Percentiles rank a stretch among this genome's conserved stretches.
Evolutionary conservation across 371 early-diverging fungal genomes (phyloP).

Genomic region (Mortierella sp.): DNA sequence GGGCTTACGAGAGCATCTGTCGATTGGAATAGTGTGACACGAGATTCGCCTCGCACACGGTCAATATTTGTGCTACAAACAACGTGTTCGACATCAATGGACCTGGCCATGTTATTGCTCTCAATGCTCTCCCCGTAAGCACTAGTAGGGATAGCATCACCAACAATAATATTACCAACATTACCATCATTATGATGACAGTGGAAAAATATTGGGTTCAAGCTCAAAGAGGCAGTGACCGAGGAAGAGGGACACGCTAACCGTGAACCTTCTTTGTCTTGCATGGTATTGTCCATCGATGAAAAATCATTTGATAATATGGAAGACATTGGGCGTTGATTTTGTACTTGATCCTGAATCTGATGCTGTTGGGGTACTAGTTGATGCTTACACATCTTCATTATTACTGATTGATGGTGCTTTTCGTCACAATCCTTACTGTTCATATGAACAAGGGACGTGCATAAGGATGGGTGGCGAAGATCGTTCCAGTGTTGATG

Average conservation of each 20-base stretch:
- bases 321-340: neutral
- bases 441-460: slow-evolving; percentile 13
- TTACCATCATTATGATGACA: neutral
- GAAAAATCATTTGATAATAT: neutral
- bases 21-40: slow-evolving; percentile 4
- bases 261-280: neutral
- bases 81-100: slow-evolving; percentile 6
- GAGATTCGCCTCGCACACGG: slow-evolving; percentile 6
- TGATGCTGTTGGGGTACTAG: neutral
- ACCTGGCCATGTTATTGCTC: neutral
- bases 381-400: neutral
- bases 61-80: slow-evolving; percentile 22
- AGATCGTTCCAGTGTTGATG: neutral
- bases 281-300: neutral
- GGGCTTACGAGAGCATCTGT: neutral
- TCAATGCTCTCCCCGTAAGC: neutral
- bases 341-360: neutral
- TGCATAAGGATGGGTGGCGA: slow-evolving; percentile 5
- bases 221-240: neutral
- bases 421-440: slow-evolving; percentile 6
- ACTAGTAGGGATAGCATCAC: neutral
- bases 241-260: neutral
- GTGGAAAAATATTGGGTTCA: neutral
- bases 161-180: neutral
- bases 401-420: neutral